Evolutionary conservation across 208 protist genomes (phyloP).

Genomic region (Trypanosoma brucei): DNA sequence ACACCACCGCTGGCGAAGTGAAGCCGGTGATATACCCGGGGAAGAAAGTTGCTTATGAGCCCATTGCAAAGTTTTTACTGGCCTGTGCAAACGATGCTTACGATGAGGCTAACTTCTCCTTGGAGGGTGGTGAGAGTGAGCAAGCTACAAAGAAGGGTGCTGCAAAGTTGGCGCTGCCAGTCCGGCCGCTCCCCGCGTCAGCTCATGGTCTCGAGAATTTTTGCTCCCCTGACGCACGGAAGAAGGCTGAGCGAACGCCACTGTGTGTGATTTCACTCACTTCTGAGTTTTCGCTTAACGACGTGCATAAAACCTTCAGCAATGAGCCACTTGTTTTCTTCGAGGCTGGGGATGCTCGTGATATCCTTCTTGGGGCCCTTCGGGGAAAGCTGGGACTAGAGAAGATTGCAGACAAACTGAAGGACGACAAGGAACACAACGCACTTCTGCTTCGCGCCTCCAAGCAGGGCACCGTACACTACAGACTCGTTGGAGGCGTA

Average conservation of each 20-base stretch:
- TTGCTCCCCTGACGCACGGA: conserved; percentile 38
- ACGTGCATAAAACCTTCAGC: conserved; percentile 30
- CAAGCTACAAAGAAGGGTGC: background rate
- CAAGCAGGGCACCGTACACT: conserved; percentile 16
- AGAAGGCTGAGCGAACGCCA: conserved; percentile 13
- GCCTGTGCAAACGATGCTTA: conserved; percentile 7
- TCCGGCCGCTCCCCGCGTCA: conserved; percentile 13
- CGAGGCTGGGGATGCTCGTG: conserved; percentile 25
- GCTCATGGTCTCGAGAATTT: conserved; percentile 27
- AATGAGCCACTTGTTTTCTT: conserved; percentile 75
- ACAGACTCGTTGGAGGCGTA: conserved; percentile 19
- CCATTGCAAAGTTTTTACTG: conserved; percentile 67
- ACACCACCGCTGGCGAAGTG: conserved; percentile 20
- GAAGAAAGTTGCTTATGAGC: conserved; percentile 52
- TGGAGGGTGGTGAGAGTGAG: background rate
- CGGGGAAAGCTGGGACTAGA: conserved; percentile 5
- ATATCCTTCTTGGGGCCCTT: conserved; percentile 11
- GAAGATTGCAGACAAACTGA: conserved; percentile 6
- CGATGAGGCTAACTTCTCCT: background rate
- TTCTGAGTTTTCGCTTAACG: conserved; percentile 23
- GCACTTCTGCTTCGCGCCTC: conserved; percentile 19
- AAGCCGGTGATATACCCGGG: conserved; percentile 32
- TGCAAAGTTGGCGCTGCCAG: conserved; percentile 10
- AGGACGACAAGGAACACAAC: background rate
- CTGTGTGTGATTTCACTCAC: conserved; percentile 51